A percentile compares a stretch with the other conserved stretches of the same genome.
Evolutionary conservation across 371 early-diverging fungal genomes (phyloP).

Genomic region (Encephalitozoon cuniculi): DNA sequence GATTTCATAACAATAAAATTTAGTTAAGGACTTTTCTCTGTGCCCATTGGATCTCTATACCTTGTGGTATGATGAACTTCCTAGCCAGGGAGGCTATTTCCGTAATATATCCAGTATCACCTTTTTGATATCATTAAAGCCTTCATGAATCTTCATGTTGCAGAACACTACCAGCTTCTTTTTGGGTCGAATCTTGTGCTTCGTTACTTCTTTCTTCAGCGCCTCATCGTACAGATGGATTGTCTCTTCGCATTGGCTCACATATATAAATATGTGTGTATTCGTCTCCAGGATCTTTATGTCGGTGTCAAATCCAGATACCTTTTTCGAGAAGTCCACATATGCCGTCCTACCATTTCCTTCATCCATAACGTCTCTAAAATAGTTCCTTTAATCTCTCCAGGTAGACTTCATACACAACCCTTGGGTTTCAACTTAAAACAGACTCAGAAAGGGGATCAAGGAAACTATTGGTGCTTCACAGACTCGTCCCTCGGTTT

Average conservation of each 20-base stretch:
- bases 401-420: not conserved
- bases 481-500: not conserved
- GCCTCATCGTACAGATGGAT: slow-evolving; percentile 45
- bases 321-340: slow-evolving; percentile 33
- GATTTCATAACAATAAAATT: not conserved
- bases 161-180: slow-evolving; percentile 33
- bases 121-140: slow-evolving; percentile 18
- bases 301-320: slow-evolving; percentile 22
- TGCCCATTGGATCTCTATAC: not conserved
- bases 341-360: slow-evolving; percentile 30
- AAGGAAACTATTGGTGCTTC: not conserved
- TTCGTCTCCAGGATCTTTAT: slow-evolving; percentile 40
- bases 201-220: slow-evolving; percentile 14
- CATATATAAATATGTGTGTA: slow-evolving; percentile 48
- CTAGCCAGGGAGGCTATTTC: not conserved
- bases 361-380: not conserved
- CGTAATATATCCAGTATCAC: slow-evolving; percentile 8
- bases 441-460: not conserved
- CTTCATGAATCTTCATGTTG: slow-evolving; percentile 35
- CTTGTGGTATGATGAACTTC: not conserved
- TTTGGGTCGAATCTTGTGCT: slow-evolving; percentile 6
- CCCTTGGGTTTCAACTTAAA: not conserved
- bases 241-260: slow-evolving; percentile 32
- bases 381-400: not conserved
- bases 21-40: not conserved